Evolutionary conservation across 441 rosid genomes (phyloP), one percentile per base, ranked within the genome.

Genomic region (Populus trichocarpa): DNA sequence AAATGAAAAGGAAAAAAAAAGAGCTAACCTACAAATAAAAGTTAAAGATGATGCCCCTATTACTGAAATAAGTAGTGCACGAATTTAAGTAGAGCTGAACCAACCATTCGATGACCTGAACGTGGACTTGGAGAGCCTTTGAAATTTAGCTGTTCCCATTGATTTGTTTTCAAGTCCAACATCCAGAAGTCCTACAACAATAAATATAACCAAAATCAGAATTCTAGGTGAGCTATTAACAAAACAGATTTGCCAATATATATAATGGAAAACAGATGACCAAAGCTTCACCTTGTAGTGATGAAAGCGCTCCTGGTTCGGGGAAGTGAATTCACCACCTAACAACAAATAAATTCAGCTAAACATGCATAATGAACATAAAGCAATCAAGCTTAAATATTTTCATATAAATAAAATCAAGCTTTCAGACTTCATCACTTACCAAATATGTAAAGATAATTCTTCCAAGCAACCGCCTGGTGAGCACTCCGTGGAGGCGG

Each of bases 401-500:
- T 46, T 46, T 46, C 20, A 4, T 14, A 46, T 14, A 13, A 46
- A 46, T 46, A 13, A 46, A 14, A 14, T 46, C 57, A 46, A 46
- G 57, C 57, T 46, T 46, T 46, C 57, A 63, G 50, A 36, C 23
- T 23, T 32, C 6, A 18, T 66, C 28, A 42, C 57, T 25, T 91
- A 96, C 97, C 99, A 83, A 94, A 96, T 38, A 94, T 90, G 74
- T 94, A 96, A 78, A 96, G 97, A 87, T 84, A 91, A 85, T 92
- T 96, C 89, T 96, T 94, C 99, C 99, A 94, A 69, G 92, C 90
- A 88, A 96, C 89, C 6, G 97, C 92, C 89, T 96, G 99, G 81
- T 96, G 99, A 82, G 99, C 93, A 81, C 99, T 96, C 5, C 99
- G 93, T 84, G 97, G 98, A 84, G 98, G 98, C 0, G 99, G 99